Evolutionary conservation across 371 early-diverging fungal species (phyloP).

Genomic region (Mucor indicus): DNA sequence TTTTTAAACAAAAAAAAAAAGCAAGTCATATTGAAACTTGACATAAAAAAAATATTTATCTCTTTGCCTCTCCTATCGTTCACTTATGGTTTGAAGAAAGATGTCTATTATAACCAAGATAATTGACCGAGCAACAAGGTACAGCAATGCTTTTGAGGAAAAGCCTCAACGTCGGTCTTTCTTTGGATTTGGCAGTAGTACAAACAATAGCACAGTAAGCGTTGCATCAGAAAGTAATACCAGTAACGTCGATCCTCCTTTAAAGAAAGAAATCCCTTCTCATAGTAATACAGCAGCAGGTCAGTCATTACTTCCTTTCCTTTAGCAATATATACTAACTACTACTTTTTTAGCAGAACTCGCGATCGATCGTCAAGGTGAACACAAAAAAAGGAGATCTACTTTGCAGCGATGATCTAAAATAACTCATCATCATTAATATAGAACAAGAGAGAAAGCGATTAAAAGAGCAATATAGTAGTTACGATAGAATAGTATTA

Average conservation of each 20-base stretch:
- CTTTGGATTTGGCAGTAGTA: conserved; percentile 21
- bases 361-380: too few relatives aligned
- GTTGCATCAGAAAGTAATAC: too few relatives aligned
- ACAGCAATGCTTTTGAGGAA: conserved; percentile 9
- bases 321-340: too few relatives aligned
- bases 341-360: too few relatives aligned
- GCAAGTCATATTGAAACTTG: too few relatives aligned
- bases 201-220: not conserved
- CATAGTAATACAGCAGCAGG: too few relatives aligned
- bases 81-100: not conserved
- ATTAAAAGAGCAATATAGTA: conserved; percentile 3
- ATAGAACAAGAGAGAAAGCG: not conserved
- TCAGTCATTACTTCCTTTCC: too few relatives aligned
- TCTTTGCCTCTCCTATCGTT: not conserved
- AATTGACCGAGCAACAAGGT: conserved; percentile 20
- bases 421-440: not conserved
- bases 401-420: too few relatives aligned
- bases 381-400: too few relatives aligned
- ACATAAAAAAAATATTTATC: too few relatives aligned
- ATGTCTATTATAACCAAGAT: conserved; percentile 27
- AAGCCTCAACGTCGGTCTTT: conserved; percentile 26
- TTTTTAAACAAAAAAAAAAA: too few relatives aligned
- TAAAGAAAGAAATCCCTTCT: too few relatives aligned
- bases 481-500: conserved; percentile 15
- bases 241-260: not conserved